Percentiles rank a stretch among this genome's conserved stretches.
Conservation (phyloP, 441 rosid species). For the Kokia cookei region DNA sequence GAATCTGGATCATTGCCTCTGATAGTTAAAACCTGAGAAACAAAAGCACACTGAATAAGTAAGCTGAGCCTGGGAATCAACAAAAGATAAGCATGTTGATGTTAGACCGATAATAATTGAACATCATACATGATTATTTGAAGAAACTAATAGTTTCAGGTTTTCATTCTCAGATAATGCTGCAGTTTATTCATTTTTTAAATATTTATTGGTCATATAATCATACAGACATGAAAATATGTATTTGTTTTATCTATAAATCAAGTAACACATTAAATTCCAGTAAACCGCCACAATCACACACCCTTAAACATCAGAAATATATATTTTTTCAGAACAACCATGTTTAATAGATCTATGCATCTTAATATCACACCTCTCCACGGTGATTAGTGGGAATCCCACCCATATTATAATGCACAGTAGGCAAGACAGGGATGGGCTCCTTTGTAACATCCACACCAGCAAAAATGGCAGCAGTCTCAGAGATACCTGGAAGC, state of each 20-base stretch:
- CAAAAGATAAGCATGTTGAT: background rate
- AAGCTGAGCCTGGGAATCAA: background rate
- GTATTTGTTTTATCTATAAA: background rate
- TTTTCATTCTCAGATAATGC: background rate
- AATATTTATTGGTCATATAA: background rate
- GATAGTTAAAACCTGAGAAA: slow-evolving; percentile 64
- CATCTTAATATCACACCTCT: slow-evolving; percentile 42
- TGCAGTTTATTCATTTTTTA: background rate
- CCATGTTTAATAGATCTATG: background rate
- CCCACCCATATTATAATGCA: slow-evolving; percentile 97
- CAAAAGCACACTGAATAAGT: background rate
- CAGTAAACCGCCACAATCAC: background rate
- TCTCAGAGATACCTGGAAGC: slow-evolving; percentile 98
- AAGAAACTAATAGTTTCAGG: background rate
- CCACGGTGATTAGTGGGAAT: slow-evolving; percentile 93
- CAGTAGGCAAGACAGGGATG: slow-evolving; percentile 96
- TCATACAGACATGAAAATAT: background rate
- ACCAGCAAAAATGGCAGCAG: slow-evolving; percentile 98
- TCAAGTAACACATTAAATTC: background rate
- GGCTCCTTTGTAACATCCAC: slow-evolving; percentile 99
- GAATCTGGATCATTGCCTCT: slow-evolving; percentile 71
- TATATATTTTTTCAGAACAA: background rate
- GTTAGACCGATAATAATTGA: background rate
- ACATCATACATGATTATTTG: background rate
- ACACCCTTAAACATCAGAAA: background rate